Evolutionary conservation across 1,139 yeast species (phyloP).

Genomic region (Hansenula lynferdii): DNA sequence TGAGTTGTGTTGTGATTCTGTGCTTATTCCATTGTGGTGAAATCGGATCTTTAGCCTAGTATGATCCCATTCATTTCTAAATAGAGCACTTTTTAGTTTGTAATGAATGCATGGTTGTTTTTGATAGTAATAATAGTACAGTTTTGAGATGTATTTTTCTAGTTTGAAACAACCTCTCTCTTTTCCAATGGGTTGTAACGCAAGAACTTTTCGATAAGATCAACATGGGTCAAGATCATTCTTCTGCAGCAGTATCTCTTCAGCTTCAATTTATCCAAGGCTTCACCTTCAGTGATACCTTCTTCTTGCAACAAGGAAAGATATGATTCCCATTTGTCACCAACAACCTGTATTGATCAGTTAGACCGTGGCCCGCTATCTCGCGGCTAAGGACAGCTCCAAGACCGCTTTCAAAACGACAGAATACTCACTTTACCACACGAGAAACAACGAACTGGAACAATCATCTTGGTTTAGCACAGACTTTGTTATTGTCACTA

Average conservation of each 20-base stretch:
- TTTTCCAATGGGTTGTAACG: slow-evolving; percentile 96
- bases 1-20: too few relatives aligned
- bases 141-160: too few relatives aligned
- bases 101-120: too few relatives aligned
- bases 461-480: slow-evolving; percentile 62
- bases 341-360: slow-evolving; percentile 87
- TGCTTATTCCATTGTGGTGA: too few relatives aligned
- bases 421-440: slow-evolving; percentile 83
- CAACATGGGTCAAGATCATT: slow-evolving; percentile 98
- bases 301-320: slow-evolving; percentile 82
- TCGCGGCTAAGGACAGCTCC: too few relatives aligned
- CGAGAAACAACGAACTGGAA: slow-evolving; percentile 98
- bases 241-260: slow-evolving; percentile 98
- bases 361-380: too few relatives aligned
- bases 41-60: too few relatives aligned
- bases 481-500: too few relatives aligned
- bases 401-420: too few relatives aligned
- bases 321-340: slow-evolving; percentile 99
- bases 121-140: too few relatives aligned
- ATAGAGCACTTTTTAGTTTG: too few relatives aligned
- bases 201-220: slow-evolving; percentile 93
- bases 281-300: slow-evolving; percentile 92
- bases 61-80: too few relatives aligned
- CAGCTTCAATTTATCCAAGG: slow-evolving; percentile 85
- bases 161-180: slow-evolving; percentile 46